A percentile compares a stretch with the other conserved stretches of the same genome.
phyloP scores from a whole-genome alignment of 345 rosid species.

The Linum lewisii region DNA sequence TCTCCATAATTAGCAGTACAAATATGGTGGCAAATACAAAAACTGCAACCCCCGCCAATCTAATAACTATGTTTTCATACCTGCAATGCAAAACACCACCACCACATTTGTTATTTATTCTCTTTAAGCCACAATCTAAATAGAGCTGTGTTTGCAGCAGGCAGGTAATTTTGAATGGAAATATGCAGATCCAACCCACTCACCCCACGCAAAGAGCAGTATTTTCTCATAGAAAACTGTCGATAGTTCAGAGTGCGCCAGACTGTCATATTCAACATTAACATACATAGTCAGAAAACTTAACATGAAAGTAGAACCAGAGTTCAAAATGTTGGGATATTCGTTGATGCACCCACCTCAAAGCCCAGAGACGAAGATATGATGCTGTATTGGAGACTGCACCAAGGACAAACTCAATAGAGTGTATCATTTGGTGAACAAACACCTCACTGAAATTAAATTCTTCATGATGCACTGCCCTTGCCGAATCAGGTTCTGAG shows the following conservation, averaged over 20 bases:
- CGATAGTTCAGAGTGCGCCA: slow-evolving; percentile 94
- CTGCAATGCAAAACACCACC: no score
- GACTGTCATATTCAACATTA: slow-evolving; percentile 34
- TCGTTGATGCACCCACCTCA: slow-evolving; percentile 42
- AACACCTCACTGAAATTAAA: slow-evolving; percentile 94
- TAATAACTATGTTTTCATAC: slow-evolving; percentile 64
- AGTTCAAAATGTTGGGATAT: background rate
- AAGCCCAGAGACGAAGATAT: slow-evolving; percentile 98
- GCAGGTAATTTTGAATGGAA: background rate
- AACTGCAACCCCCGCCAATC: slow-evolving; percentile 67
- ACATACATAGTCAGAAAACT: slow-evolving; percentile 3
- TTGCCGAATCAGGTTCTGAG: slow-evolving; percentile 66
- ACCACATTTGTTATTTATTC: no score
- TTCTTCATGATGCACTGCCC: slow-evolving; percentile 58
- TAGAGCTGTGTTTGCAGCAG: background rate
- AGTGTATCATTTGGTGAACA: slow-evolving; percentile 99
- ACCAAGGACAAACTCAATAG: slow-evolving; percentile 91
- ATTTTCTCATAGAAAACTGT: slow-evolving; percentile 96
- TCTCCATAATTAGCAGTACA: slow-evolving; percentile 93
- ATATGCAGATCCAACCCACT: slow-evolving; percentile 16
- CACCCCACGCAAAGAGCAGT: slow-evolving; percentile 92
- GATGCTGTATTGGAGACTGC: slow-evolving; percentile 98
- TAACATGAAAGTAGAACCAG: background rate
- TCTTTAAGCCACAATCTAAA: background rate
- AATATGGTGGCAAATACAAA: slow-evolving; percentile 94